Conservation (phyloP, 176 grass and related monocot genomes). For the Phoenix dactylifera region DNA sequence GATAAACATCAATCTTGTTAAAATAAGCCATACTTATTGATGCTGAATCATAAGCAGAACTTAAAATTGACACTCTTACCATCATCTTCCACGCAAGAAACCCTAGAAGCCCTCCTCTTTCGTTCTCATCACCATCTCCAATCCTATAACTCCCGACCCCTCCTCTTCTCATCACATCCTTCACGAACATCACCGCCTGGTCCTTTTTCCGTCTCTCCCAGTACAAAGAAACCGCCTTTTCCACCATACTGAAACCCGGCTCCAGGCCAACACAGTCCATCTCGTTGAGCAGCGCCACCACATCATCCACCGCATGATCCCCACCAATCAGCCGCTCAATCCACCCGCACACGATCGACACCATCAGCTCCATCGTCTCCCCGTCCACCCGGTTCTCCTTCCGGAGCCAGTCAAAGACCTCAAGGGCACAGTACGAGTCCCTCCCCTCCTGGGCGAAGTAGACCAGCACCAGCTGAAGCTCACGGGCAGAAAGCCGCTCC, state of each 20-base stretch:
- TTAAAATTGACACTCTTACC: conserved; percentile 29
- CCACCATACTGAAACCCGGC: conserved; percentile 86
- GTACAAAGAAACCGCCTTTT: conserved; percentile 88
- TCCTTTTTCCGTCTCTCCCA: conserved; percentile 70
- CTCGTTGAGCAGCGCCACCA: conserved; percentile 70
- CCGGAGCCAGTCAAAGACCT: conserved; percentile 96
- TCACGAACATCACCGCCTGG: conserved; percentile 67
- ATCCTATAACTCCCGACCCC: conserved; percentile 38
- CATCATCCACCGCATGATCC: conserved; percentile 49
- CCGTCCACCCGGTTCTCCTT: conserved; percentile 87
- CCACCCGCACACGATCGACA: conserved; percentile 86
- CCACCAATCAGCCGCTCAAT: conserved; percentile 68
- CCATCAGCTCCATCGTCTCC: conserved; percentile 99
- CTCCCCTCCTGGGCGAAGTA: conserved; percentile 97
- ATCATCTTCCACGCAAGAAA: conserved; percentile 94
- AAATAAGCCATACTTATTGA: too few species aligned
- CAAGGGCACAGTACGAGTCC: conserved; percentile 88
- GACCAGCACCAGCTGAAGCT: conserved; percentile 86
- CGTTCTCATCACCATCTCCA: conserved; percentile 18
- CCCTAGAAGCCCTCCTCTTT: conserved; percentile 61
- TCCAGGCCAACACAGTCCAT: conserved; percentile 92
- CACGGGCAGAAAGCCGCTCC: conserved; percentile 57
- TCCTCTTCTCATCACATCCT: conserved; percentile 68
- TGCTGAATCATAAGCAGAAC: neutral
- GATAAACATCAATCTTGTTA: too few species aligned